Conservation (phyloP, 2,329 filamentous ascomycete species). For the Alternaria sp. region DNA sequence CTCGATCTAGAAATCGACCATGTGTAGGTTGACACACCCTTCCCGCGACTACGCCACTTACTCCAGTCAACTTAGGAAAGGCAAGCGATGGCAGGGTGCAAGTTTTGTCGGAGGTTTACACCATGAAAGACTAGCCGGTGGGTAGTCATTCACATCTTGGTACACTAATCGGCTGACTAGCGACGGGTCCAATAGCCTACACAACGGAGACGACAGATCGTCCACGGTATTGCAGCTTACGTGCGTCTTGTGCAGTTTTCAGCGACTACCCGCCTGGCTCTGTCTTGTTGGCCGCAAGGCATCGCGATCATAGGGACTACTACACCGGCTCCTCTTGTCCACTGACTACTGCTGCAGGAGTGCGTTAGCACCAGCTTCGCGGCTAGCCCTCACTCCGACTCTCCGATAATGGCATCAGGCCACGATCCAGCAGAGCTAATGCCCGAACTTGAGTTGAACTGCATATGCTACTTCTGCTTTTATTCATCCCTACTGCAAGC, state of each 20-base stretch:
- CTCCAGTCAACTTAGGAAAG: slow-evolving; percentile 14
- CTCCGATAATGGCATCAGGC: slow-evolving; percentile 10
- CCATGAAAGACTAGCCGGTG: slow-evolving; percentile 15
- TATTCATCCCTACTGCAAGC: slow-evolving; percentile 28
- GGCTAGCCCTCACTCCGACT: slow-evolving; percentile 12
- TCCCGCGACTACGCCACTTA: slow-evolving; percentile 19
- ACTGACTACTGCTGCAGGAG: slow-evolving; percentile 1
- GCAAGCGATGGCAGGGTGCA: slow-evolving; percentile 35
- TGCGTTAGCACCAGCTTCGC: slow-evolving; percentile 6
- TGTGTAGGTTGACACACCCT: slow-evolving; percentile 13
- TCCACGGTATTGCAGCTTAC: slow-evolving; percentile 9
- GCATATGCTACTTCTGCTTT: slow-evolving; percentile 12
- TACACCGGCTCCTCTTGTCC: slow-evolving; percentile 24
- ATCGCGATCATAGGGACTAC: slow-evolving; percentile 1
- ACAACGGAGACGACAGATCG: slow-evolving; percentile 8
- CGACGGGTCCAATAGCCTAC: slow-evolving; percentile 6
- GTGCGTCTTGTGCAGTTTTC: slow-evolving; percentile 3
- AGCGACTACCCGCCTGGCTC: slow-evolving; percentile 7
- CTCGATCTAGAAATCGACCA: slow-evolving; percentile 12
- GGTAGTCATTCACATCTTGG: slow-evolving; percentile 10
- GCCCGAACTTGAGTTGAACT: not conserved
- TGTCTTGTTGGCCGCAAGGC: slow-evolving; percentile 3
- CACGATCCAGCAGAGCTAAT: slow-evolving; percentile 7
- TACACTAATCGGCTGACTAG: slow-evolving; percentile 14
- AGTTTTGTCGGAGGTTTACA: slow-evolving; percentile 27